Percentiles rank a stretch among this genome's conserved stretches.
Evolutionary conservation across 164 flowering plant species (phyloP).

Genomic region (Vitis rupestris): DNA sequence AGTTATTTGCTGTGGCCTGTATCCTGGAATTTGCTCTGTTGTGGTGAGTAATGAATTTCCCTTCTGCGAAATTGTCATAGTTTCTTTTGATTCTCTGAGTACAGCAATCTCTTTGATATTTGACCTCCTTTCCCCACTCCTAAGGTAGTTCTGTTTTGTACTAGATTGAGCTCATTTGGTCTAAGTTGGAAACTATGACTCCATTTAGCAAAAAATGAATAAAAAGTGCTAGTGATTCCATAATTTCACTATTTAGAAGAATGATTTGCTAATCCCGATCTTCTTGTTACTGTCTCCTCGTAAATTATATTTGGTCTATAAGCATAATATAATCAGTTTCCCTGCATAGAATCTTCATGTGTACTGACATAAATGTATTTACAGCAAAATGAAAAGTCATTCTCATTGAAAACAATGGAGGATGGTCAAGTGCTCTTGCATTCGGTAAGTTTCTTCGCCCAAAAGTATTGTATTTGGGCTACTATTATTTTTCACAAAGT

Average conservation of each 20-base stretch:
- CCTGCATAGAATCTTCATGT: neutral
- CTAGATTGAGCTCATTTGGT: neutral
- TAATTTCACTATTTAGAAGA: neutral
- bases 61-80: neutral
- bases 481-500: neutral
- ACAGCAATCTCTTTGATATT: neutral
- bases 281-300: no score
- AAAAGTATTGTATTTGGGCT: neutral
- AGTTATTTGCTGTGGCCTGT: slow-evolving; percentile 84
- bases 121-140: neutral
- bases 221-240: neutral
- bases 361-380: slow-evolving; percentile 12
- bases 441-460: slow-evolving; percentile 46
- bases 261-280: neutral
- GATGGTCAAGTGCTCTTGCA: slow-evolving; percentile 87
- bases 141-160: neutral
- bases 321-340: neutral
- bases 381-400: slow-evolving; percentile 83
- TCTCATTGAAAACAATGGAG: slow-evolving; percentile 89
- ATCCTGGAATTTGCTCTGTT: slow-evolving; percentile 91
- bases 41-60: slow-evolving; percentile 54
- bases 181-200: neutral
- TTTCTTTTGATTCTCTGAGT: neutral
- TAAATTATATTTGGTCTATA: neutral
- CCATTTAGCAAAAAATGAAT: neutral